Evolutionary conservation across 257 asterid species (phyloP), one percentile per base, ranked within the genome.

Genomic region (Solanum chaucha): DNA sequence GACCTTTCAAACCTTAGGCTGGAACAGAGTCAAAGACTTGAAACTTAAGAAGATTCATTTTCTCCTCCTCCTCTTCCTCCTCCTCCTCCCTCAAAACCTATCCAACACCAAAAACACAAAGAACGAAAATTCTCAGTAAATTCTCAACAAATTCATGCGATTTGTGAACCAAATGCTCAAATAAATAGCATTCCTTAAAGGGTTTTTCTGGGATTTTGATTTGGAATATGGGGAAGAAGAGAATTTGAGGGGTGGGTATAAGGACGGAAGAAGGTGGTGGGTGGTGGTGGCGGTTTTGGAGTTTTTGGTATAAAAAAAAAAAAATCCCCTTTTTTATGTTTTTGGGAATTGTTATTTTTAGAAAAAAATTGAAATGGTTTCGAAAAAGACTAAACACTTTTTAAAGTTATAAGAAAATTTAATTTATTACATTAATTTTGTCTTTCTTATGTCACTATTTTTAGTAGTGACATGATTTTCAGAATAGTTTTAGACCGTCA

Each of bases 21-120:
- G 93, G 91, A 88, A 90, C 90, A 87, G 95, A 89, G 90, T 90
- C 92, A 91, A 92, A 91, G 90, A 93, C 90, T 92, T 85, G 88
- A 85, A 92, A 91, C 93, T 93, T 87, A 19, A 88, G 48, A 87
- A 88, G 87, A 88, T 87, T 81, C 96, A 94, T 93, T 88, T 86
- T 94, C 86, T 11, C 46, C 75, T 26, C 82, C 41, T 51, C 58
- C 32, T 30, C 32, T 32, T 32, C 30, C 48, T 64, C 65, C 59
- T 81, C 36, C 34, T 22, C 28, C 51, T 30, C 36, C 40, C 35
- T 28, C 35, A 74, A 34, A 74, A 73, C 68, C 24, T 51, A 48
- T 34, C 75, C 82, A 73, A 86, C 75, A 68, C 75, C n/a, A 68
- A 68, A 67, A 68, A 28, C 12, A 17, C 44, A 71, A 2, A 32